Evolutionary conservation across 495 filamentous ascomycete genomes (phyloP), one percentile per base, ranked within the genome.

Genomic region (Jackrogersella multiformis): DNA sequence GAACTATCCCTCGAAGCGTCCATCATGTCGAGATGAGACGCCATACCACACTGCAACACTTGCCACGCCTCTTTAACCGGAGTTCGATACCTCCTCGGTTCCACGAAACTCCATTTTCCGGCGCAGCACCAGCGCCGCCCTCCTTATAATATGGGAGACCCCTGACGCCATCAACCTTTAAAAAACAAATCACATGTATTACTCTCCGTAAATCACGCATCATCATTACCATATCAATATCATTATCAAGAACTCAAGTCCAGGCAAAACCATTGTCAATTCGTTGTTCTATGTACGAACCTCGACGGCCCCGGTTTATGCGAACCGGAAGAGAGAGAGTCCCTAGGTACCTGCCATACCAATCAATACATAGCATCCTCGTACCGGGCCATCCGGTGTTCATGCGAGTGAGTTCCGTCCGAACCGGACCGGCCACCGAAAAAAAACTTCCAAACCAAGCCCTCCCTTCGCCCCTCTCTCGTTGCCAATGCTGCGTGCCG

Each of bases 271-370:
- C 24, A 18, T 23, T 3, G 16, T 53, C 30, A 10, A 53, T 53
- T 53, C 49, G 30, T 52, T 51, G 16, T 34, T 13, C 30, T 53
- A 53, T 36, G 12, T 58, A n/a, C 41, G 15, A 46, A 28, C 10
- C 44, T 18, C 21, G 15, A 18, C 34, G n/a, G 56, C 26, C 20
- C 56, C 44, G 6, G 7, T 13, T 15, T 6, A 16, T 12, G n/a
- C 1, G 4, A 35, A 32, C n/a, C 9, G 13, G 15, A 34, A 15
- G 20, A 16, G 5, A 49, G n/a, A n/a, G 28, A 30, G 28, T 16
- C 18, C 5, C 18, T 20, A 30, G 26, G 26, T 7, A 30, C 7
- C 26, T 7, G 3, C 7, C 26, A 30, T 4, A 30, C 26, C 26
- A 30, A n/a, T n/a, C n/a, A n/a, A n/a, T n/a, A n/a, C n/a, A n/a